Base-by-base conservation (phyloP, 2,329 filamentous ascomycete genomes). In the Berkeleyomyces basicola region DNA sequence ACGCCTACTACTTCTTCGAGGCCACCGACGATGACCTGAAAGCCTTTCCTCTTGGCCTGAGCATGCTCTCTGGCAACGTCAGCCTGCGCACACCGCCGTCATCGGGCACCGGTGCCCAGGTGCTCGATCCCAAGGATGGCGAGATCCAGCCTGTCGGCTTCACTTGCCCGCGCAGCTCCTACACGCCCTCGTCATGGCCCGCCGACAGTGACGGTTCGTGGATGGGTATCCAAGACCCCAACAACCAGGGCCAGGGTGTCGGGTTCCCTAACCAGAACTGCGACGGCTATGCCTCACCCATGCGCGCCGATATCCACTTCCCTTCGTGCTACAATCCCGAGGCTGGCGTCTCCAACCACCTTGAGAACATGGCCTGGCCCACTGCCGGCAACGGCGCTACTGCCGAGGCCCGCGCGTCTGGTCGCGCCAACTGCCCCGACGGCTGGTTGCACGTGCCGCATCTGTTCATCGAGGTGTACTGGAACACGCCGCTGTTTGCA, bases 1-100 rank as follows among this genome's bases (percentile, higher is more conserved):
- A 85, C 69, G 81, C 81, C 65, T 93, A 93, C 76, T 91, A 92
- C 74, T 84, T 86, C 73, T 85, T 85, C 71, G 82, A 85, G 67
- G 68, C 75, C 51, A 81, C 82, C 67, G 78, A 84, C 66, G 84
- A 89, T 68, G 77, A 83, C 33, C 79, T 89, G 70, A 77, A 79
- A 68, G 77, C 86, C 11, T 91, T 90, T 75, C 88, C 87, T 9
- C 70, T 78, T 7, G 85, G 84, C 23, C 79, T 92, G 67, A 82
- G 84, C 70, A 88, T 92, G 77, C 69, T 91, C 62, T 82, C 79
- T 65, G 88, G 88, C 59, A 77, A 88, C 69, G 73, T 82, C 10
- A 76, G 71, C 69, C 75, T 78, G 64, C 81, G 86, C 62, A 75
- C 78, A 23, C 79, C 79, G 66, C 83, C 83, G n/a, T 70, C 73